Base-by-base conservation (phyloP, 108 stramenopile genomes). In the Nannochloropsis salina region DNA sequence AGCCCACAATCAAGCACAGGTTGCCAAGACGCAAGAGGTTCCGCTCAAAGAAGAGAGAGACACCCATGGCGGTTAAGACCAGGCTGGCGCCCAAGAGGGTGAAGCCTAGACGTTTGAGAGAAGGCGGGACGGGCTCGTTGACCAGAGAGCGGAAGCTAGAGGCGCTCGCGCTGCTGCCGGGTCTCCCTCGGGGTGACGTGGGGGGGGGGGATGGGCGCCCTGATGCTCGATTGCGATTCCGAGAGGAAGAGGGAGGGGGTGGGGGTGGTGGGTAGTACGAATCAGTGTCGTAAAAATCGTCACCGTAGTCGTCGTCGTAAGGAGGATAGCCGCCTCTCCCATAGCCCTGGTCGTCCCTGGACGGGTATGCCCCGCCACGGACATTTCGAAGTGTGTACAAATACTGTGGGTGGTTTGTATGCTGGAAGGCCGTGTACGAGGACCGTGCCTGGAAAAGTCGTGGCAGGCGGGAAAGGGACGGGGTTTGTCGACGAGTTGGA, bases 31-130 rank as follows among this genome's bases (percentile, higher is more conserved):
- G 92, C 91, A 97, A 93, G 45, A 97, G 88, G 20, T 94, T 93
- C 89, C 96, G 95, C 88, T 97, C 95, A 92, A 97, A 97, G 90
- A 97, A 96, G 15, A 97, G 92, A 83, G 93, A 93, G 18, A 96
- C 92, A 5, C 97, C 97, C 87, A 89, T 83, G 42, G 85, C 85
- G 21, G 88, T 89, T 10, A 89, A 44, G 42, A 89, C 80, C 40
- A 87, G n/a, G 61, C 61, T 74, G 20, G 61, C 61, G 15, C 61
- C 61, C n/a, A 74, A n/a, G 15, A 74, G n/a, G n/a, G 61, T 6
- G 61, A 74, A 74, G 61, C 61, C 61, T 2, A 74, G 61, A 15
- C 61, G 61, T 8, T 74, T 74, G n/a, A 74, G 61, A n/a, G 61
- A 74, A 2, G 61, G 61, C 15, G 61, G 61, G 20, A 74, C n/a